Evolutionary conservation across 2,329 filamentous ascomycete species (phyloP), one percentile per base, ranked within the genome.

Genomic region (Hansfordia pulvinata): DNA sequence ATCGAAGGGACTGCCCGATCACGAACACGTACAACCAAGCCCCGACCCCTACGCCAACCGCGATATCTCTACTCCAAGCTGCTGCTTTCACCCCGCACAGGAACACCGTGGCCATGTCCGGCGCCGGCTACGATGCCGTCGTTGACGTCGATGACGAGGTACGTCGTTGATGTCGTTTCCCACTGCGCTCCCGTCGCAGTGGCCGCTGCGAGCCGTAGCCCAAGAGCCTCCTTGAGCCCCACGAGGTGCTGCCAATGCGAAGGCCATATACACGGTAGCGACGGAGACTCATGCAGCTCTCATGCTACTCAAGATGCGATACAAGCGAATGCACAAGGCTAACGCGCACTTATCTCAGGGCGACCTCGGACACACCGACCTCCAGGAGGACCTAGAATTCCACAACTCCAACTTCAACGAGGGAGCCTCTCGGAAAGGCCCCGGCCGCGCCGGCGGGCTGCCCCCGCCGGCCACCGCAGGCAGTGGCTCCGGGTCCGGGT

Each of bases 311-410:
- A n/a, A n/a, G n/a, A n/a, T n/a, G n/a, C n/a, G n/a, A n/a, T n/a
- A n/a, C n/a, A n/a, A 23, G 19, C 3, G 13, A n/a, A 22, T 11
- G 11, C n/a, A 21, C 4, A 25, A n/a, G 19, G 21, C 35, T 41
- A 30, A 40, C 35, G 21, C 26, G 24, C 22, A 30, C 21, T n/a
- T 20, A 17, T 16, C 17, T 32, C 50, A 96, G 86, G 88, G 88
- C 46, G 90, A 98, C 58, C 76, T 98, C 50, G 90, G 90, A 45
- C 86, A 94, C 58, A 98, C 90, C 30, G 90, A 98, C 54, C 78
- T 98, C 14, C 85, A 94, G 64, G 88, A 94, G 54, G 90, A 96
- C 58, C 85, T 98, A 52, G 90, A 96, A 69, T 98, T 98, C 62
- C 90, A 98, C 66, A 81, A 76, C 48, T 94, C 86, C 38, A 72